A percentile compares a stretch with the other conserved stretches of the same genome.
phyloP scores from a whole-genome alignment of 768 basidiomycete species.

The Tylopilus subfusipes region DNA sequence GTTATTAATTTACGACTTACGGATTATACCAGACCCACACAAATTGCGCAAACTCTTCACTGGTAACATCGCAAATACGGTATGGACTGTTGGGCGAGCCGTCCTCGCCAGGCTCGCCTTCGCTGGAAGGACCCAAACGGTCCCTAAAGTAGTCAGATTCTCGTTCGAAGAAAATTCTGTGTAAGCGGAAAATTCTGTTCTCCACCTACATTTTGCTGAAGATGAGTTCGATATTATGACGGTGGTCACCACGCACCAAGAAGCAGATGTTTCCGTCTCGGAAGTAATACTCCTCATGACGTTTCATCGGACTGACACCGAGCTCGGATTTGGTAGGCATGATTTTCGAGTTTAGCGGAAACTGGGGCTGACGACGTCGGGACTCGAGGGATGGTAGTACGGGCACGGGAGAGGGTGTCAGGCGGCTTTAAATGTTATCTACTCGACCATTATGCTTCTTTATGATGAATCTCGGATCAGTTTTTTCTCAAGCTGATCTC shows the following conservation, averaged over 20 bases:
- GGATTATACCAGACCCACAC: slow-evolving; percentile 56
- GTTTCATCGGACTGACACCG: slow-evolving; percentile 18
- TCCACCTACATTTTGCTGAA: slow-evolving; percentile 29
- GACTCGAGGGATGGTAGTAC: not conserved
- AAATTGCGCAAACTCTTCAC: slow-evolving; percentile 42
- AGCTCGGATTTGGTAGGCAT: not conserved
- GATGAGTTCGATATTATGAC: not conserved
- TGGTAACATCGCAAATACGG: slow-evolving; percentile 26
- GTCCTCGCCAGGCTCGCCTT: not conserved
- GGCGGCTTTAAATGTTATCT: slow-evolving; percentile 14
- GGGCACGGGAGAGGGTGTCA: not conserved
- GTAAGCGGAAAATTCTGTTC: slow-evolving; percentile 30
- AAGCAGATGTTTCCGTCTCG: slow-evolving; percentile 52
- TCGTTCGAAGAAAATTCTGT: slow-evolving; percentile 36
- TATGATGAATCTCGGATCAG: not conserved
- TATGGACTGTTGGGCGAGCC: slow-evolving; percentile 3
- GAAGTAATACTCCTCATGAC: slow-evolving; percentile 45
- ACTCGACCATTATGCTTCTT: not conserved
- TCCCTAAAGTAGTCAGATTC: slow-evolving; percentile 33
- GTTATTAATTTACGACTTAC: slow-evolving; percentile 11
- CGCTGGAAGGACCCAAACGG: slow-evolving; percentile 16
- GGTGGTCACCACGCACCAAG: slow-evolving; percentile 37
- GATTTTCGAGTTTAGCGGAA: not conserved
- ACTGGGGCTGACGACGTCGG: not conserved
- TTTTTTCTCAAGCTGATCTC: slow-evolving; percentile 17